Evolutionary conservation across 1,284 basidiomycete genomes (phyloP), one percentile per base, ranked within the genome.

Genomic region (Ustilago trichophora): DNA sequence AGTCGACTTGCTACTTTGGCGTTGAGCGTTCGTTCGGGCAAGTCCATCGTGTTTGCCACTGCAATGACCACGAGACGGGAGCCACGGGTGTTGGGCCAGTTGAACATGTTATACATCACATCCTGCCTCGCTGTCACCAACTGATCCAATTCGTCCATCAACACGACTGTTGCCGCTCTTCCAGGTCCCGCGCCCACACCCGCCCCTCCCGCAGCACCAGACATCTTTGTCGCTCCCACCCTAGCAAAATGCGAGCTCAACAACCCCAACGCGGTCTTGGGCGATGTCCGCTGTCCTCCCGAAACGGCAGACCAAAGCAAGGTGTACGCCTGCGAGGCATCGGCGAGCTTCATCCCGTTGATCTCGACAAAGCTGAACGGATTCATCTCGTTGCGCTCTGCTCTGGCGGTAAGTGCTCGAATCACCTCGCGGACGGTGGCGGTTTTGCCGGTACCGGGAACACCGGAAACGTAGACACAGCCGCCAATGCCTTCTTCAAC

Each of bases 91-190:
- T 92, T 94, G 1, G 95, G 96, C 95, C 96, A 98, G 81, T 98
- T 98, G 86, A 98, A 98, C 83, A 98, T 95, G 81, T 98, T 98
- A 84, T 98, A 98, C 34, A 98, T 91, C 3, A 98, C 95, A 72
- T 98, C 94, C 82, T 98, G 95, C 78, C 96, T 95, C 19, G 90
- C 85, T 0, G 95, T 98, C 66, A 98, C 88, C 27, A 98, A 86
- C 81, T 98, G 95, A 82, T 98, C 95, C 2, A 98, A 86, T 83
- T 98, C 95, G 80, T 98, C 95, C 91, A 98, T 97, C 21, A 98
- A 85, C 4, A 98, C 92, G 5, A 98, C 90, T 55, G 93, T 97
- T 13, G 75, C 69, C 19, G 59, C 60, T 25, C 67, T 21, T 3
- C 66, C 71, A 1, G 70, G 60, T 6, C 60, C 53, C 3, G 52